Base-by-base conservation (phyloP, 495 filamentous ascomycete genomes). In the Aspergillus ostianus region DNA sequence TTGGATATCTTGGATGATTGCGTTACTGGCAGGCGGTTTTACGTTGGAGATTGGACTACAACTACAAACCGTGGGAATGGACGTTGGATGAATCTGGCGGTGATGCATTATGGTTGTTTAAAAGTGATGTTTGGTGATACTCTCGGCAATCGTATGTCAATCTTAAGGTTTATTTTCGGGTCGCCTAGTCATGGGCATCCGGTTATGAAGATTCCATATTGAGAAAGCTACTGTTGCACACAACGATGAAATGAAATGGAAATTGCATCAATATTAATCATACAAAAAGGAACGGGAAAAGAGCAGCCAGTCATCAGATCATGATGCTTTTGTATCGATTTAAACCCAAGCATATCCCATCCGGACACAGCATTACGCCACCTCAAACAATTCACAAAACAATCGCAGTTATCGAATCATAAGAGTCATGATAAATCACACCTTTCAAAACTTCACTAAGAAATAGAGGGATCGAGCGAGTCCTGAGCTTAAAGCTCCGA, bases 401-500 rank as follows among this genome's bases (percentile, higher is more conserved):
- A 6, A 52, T 12, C 20, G 7, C 17, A 27, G n/a, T n/a, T 26
- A 6, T 23, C 26, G 10, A 21, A 52, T 52, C 50, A 32, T 29
- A 30, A 41, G 36, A 41, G 36, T 52, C 50, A 52, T 52, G 12
- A 52, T 12, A 13, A 52, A 52, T 52, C 23, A 52, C 32, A 52
- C 30, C 55, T 19, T 15, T 30, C 29, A 47, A 47, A 41, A 47
- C 4, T 23, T 56, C 45, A 56, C 44, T 17, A 48, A 29, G 41
- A 20, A 12, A 32, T 20, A 29, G n/a, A 47, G 47, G 41, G 15
- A 51, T 15, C 1, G 18, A 32, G 6, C 4, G 18, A 4, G 23
- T 26, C 2, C 23, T 26, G 23, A 26, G 23, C 29, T 56, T 26
- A 56, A 41, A 79, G 63, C 59, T 79, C 76, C 19, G 57, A 57